A percentile compares a stretch with the other conserved stretches of the same genome.
Evolutionary conservation across 2,329 filamentous ascomycete species (phyloP).

Genomic region (Zymoseptoria crescenta): DNA sequence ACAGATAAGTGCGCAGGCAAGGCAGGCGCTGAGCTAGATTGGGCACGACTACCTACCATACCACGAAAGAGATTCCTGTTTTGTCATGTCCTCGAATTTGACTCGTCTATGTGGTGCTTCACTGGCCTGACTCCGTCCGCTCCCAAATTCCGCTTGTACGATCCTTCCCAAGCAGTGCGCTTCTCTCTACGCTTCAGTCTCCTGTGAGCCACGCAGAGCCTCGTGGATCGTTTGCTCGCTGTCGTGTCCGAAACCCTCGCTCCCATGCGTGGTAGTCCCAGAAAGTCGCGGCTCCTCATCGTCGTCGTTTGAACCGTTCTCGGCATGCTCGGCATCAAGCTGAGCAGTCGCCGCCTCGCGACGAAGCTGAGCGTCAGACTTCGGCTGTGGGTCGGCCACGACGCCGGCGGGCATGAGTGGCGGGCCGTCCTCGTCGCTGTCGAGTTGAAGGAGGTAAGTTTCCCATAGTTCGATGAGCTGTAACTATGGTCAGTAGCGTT

Average conservation of each 20-base stretch:
- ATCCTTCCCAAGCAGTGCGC: neutral
- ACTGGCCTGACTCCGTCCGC: neutral
- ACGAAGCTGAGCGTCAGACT: slow-evolving; percentile 14
- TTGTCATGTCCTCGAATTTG: neutral
- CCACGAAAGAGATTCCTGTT: neutral
- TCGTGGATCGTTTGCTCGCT: slow-evolving; percentile 10
- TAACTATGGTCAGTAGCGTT: slow-evolving; percentile 14
- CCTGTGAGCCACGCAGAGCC: slow-evolving; percentile 3
- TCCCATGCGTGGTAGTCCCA: slow-evolving; percentile 16
- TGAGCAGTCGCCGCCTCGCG: slow-evolving; percentile 12
- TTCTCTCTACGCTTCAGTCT: slow-evolving; percentile 5
- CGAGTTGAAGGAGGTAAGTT: slow-evolving; percentile 91
- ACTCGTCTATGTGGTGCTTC: neutral
- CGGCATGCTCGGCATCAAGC: slow-evolving; percentile 10
- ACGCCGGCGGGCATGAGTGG: slow-evolving; percentile 26
- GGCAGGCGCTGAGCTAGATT: slow-evolving; percentile 1
- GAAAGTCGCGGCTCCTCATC: slow-evolving; percentile 11
- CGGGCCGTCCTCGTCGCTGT: slow-evolving; percentile 75
- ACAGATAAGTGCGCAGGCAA: slow-evolving; percentile 2
- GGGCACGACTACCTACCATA: no score
- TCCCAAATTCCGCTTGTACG: neutral
- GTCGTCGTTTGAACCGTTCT: slow-evolving; percentile 3
- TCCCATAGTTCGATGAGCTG: slow-evolving; percentile 88
- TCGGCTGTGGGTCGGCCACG: slow-evolving; percentile 15
- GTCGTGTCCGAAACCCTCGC: slow-evolving; percentile 11